Evolutionary conservation across 2,329 filamentous ascomycete genomes (phyloP).

Genomic region (Aspergillus sergii): DNA sequence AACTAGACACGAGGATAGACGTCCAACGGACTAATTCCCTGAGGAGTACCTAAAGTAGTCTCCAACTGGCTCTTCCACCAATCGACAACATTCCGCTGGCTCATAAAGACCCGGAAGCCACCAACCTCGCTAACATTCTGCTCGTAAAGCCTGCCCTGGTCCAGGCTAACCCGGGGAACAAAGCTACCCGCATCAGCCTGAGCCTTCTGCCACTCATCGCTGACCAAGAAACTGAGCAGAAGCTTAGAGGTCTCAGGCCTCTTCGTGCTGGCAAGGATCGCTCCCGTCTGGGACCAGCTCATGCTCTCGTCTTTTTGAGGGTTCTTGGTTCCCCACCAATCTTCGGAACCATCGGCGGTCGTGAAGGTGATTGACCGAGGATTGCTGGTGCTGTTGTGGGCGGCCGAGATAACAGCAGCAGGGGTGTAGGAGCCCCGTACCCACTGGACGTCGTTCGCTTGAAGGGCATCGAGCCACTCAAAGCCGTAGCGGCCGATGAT

Average conservation of each 20-base stretch:
- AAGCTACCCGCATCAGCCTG: not conserved
- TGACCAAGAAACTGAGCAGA: not conserved
- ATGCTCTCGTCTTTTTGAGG: not conserved
- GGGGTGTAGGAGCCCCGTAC: not conserved
- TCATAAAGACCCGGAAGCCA: not conserved
- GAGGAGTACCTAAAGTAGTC: not conserved
- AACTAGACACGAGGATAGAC: not conserved
- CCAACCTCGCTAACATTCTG: not conserved
- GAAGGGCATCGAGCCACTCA: not conserved
- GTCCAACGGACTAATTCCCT: not conserved
- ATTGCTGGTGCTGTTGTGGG: not conserved
- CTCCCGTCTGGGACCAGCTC: not conserved
- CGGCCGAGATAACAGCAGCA: not conserved
- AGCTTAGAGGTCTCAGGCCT: not conserved
- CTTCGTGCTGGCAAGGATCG: not conserved
- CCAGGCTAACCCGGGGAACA: not conserved
- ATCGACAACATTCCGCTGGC: not conserved
- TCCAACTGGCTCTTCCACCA: conserved; percentile 6
- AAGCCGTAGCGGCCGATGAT: not conserved
- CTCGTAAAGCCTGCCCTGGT: not conserved
- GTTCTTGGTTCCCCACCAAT: not conserved
- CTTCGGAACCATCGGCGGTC: not conserved
- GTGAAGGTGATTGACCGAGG: not conserved
- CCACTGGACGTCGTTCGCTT: not conserved
- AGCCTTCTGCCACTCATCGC: not conserved